phyloP scores from a whole-genome alignment of 2,329 filamentous ascomycete species.

The Penicillium sp. region DNA sequence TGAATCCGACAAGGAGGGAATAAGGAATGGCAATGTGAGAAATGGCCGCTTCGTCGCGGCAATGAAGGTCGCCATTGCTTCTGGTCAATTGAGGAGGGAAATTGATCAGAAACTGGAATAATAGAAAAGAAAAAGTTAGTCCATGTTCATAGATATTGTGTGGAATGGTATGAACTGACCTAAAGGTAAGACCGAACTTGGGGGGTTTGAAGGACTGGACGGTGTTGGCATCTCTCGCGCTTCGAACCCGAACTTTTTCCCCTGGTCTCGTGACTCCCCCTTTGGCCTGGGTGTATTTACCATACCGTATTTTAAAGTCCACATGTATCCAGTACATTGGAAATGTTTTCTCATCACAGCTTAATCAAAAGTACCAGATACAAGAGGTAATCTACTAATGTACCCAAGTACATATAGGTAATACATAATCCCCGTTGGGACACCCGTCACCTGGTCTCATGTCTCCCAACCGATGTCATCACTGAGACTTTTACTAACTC shows the following conservation, averaged over 20 bases:
- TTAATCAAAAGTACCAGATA: neutral
- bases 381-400: neutral
- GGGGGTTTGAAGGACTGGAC: neutral
- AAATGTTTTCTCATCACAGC: too few species aligned
- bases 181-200: neutral
- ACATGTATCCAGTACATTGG: neutral
- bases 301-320: neutral
- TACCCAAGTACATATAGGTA: neutral
- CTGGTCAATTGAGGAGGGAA: conserved; percentile 5
- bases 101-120: neutral
- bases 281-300: conserved; percentile 6
- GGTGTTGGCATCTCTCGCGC: conserved; percentile 7
- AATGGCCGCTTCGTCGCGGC: conserved; percentile 36
- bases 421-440: neutral
- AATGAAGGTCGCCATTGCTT: conserved; percentile 32
- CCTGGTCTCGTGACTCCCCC: conserved; percentile 23
- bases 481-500: conserved; percentile 2
- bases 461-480: conserved; percentile 22
- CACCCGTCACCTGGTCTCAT: conserved; percentile 20
- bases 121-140: neutral
- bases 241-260: conserved; percentile 25
- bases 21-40: conserved; percentile 40
- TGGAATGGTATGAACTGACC: neutral
- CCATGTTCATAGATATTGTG: neutral
- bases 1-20: conserved; percentile 40